phyloP scores from a whole-genome alignment of 176 grass and related monocot genomes.

The Triticum dicoccoides region DNA sequence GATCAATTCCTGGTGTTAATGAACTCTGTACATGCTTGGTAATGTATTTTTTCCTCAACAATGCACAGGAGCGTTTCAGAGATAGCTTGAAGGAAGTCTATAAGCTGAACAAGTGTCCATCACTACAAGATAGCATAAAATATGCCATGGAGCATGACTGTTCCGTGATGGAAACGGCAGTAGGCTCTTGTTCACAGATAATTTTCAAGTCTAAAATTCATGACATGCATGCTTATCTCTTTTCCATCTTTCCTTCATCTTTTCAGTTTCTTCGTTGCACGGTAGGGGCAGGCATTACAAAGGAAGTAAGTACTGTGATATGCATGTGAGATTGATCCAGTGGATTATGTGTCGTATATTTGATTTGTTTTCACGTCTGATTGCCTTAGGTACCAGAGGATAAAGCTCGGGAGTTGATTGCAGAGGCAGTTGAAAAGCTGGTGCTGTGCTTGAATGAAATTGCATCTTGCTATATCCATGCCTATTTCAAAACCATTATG shows the following conservation, averaged over 20 bases:
- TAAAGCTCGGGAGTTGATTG: conserved; percentile 4
- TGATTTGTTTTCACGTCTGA: neutral
- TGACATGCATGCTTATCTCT: neutral
- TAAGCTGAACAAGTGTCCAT: neutral
- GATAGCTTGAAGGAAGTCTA: conserved; percentile 19
- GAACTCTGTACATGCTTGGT: neutral
- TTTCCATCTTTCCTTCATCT: neutral
- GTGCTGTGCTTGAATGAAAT: neutral
- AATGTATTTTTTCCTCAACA: neutral
- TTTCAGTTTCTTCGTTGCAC: conserved; percentile 28
- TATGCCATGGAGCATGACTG: neutral
- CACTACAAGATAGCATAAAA: neutral
- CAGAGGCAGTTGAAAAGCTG: neutral
- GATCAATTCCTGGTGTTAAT: neutral
- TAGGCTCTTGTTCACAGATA: neutral
- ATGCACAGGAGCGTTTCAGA: conserved; percentile 10
- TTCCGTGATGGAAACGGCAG: neutral
- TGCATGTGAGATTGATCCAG: neutral
- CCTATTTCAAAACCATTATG: neutral
- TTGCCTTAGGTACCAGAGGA: conserved; percentile 14
- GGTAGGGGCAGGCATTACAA: conserved; percentile 6
- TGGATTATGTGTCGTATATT: neutral
- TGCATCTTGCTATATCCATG: neutral
- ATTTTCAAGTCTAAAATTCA: neutral
- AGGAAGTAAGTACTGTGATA: conserved; percentile 17